These are phyloP conservation scores for Sporisorium exsertum DNA, from an alignment of 1,284 basidiomycete species.

Conservation along the genomic window DNA sequence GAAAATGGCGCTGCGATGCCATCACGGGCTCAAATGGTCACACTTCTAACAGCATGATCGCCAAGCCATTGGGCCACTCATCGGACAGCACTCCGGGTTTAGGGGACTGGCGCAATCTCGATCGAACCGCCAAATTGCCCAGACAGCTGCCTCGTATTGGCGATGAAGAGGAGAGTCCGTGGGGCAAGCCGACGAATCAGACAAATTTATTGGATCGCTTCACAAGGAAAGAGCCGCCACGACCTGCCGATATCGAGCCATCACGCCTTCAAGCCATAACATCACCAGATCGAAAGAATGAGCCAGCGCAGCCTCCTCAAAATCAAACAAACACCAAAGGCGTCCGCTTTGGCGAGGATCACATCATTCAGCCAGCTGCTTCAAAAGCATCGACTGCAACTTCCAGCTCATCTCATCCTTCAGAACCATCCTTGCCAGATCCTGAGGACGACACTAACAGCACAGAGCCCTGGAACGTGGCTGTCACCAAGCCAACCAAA, in stretches of 20 bases:
- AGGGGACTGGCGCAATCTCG: constrained; percentile 38
- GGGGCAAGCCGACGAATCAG: constrained; percentile 47
- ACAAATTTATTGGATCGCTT: constrained; percentile 42
- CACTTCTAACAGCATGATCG: constrained; percentile 39
- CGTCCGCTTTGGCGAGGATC: constrained; percentile 23
- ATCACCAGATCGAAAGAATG: neutral
- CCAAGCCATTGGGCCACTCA: constrained; percentile 1
- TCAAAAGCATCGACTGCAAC: neutral
- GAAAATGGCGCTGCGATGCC: constrained; percentile 60
- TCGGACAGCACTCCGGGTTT: neutral
- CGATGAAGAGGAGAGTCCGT: constrained; percentile 42
- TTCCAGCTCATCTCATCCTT: neutral
- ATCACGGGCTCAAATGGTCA: constrained; percentile 39
- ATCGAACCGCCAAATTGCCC: constrained; percentile 29
- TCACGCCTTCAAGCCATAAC: too few species aligned
- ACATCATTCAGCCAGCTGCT: constrained; percentile 13
- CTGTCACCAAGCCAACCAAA: neutral
- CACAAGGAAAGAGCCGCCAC: constrained; percentile 6
- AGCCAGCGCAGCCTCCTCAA: neutral
- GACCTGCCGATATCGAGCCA: neutral
- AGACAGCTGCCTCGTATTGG: constrained; percentile 35
- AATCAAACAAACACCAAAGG: constrained; percentile 8
- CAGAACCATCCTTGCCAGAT: neutral
- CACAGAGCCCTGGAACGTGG: too few species aligned
- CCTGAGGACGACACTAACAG: neutral